phyloP scores from a whole-genome alignment of 2,329 filamentous ascomycete species.

The Claviceps fusiformis region DNA sequence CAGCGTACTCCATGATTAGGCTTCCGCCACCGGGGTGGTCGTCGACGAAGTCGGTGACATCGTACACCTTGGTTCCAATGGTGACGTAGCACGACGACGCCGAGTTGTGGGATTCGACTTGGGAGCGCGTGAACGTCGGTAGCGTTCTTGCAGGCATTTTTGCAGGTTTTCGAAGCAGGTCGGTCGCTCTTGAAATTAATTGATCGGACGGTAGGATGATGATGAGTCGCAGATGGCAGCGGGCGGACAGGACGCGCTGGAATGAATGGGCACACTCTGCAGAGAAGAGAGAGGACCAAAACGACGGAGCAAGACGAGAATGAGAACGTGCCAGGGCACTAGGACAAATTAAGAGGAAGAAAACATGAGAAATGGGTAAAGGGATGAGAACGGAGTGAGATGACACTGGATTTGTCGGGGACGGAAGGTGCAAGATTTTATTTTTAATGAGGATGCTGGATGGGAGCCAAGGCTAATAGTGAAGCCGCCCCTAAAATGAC shows the following conservation, averaged over 20 bases:
- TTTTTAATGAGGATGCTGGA: conserved; percentile 4
- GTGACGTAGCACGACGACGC: conserved; percentile 85
- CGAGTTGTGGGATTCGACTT: conserved; percentile 71
- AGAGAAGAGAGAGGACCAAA: background rate
- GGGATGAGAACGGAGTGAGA: background rate
- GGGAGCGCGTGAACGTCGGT: conserved; percentile 66
- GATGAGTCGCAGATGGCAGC: background rate
- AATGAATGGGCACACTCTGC: background rate
- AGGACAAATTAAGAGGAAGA: background rate
- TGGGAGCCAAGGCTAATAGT: background rate
- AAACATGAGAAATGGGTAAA: background rate
- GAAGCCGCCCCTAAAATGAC: conserved; percentile 1
- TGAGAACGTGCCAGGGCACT: conserved; percentile 1
- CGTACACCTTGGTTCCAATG: conserved; percentile 80
- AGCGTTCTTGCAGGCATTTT: conserved; percentile 71
- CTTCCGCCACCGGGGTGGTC: conserved; percentile 85
- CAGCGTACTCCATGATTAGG: conserved; percentile 77
- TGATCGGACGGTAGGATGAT: background rate
- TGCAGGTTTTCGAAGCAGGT: background rate
- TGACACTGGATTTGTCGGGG: background rate
- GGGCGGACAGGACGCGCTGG: background rate
- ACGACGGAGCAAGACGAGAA: background rate
- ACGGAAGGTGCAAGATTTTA: background rate
- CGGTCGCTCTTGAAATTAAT: background rate
- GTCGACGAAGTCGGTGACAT: conserved; percentile 81